Base-by-base conservation (phyloP, 805 yeast genomes). In the Metschnikowia kunwiensis region DNA sequence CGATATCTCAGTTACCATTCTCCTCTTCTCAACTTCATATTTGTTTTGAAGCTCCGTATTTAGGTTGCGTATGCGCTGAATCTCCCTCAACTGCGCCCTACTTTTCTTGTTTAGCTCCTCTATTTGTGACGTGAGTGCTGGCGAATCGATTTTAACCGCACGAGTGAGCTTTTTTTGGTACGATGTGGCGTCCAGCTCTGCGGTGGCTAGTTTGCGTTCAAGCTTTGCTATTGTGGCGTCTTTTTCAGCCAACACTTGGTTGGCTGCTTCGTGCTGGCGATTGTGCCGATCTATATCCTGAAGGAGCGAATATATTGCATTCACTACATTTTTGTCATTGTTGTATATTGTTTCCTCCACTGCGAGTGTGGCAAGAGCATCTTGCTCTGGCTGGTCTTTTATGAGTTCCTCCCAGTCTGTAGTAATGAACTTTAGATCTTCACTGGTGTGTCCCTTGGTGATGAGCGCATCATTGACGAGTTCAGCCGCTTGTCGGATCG, bases 291-390 rank as follows among this genome's bases (percentile, higher is more conserved):
- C 68, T n/a, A 59, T 50, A 22, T 54, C 53, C 41, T 52, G 62
- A 24, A 54, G 38, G 21, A 56, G 54, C 9, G 66, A 57, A 43
- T 65, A 63, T 1, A 68, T 53, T 23, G 63, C 55, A 40, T 68
- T 67, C 30, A 68, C 61, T 21, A 51, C 42, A 38, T 60, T 59
- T 34, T 61, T 60, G 49, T 65, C 71, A 46, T 65, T 65, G 34
- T 60, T 53, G 38, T 61, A 68, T 15, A 63, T 29, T 10, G 36
- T 33, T 11, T 62, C 65, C 5, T 61, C 57, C 9, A 61, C 36
- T 16, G 44, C 39, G 26, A 63, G 42, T n/a, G 38, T 30, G 15
- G 35, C 22, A 10, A 42, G 30, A 5, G 28, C 37, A 10, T 41
- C 47, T 11, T 35, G 26, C 7, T 42, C 28, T 3, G 49, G 35